Evolutionary conservation across 169 alveolate species (phyloP), one percentile per base, ranked within the genome.

Genomic region (Plasmodium cynomolgi): DNA sequence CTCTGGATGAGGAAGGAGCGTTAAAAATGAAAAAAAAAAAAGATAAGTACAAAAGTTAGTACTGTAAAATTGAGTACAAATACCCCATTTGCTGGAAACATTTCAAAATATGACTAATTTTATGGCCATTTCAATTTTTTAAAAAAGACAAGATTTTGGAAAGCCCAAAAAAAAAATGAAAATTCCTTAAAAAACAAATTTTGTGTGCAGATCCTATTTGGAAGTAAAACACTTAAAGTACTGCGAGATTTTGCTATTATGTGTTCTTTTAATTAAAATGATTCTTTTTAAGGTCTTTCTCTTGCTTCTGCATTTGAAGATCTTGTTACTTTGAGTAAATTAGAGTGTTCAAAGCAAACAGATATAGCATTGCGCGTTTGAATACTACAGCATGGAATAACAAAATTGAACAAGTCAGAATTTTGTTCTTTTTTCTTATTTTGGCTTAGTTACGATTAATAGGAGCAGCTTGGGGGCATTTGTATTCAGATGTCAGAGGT

Each of bases 301-400:
- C n/a, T n/a, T n/a, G n/a, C n/a, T n/a, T n/a, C n/a, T n/a, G n/a
- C n/a, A n/a, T n/a, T n/a, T n/a, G n/a, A n/a, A n/a, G n/a, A n/a
- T n/a, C n/a, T n/a, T n/a, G n/a, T n/a, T n/a, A n/a, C n/a, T n/a
- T n/a, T n/a, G n/a, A n/a, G n/a, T n/a, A n/a, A n/a, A n/a, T n/a
- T n/a, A n/a, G 98, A 97, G 98, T 97, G 98, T 97, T 97, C 95
- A 98, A 97, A 97, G 99, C 98, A 97, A 97, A 98, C 98, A 84
- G 83, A 23, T 84, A 84, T 33, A 84, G 37, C 88, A 56, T 17
- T 54, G 39, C 37, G 84, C 96, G 97, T 96, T 91, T 88, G 97
- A 95, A 95, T 94, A 95, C 93, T 80, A 84, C 92, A 95, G 97
- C 97, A 95, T 95, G 97, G 97, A 94, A 93, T 96, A 97, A 95